Evolutionary conservation across 2,329 filamentous ascomycete species (phyloP).

Genomic region (Colletotrichum higginsianum): DNA sequence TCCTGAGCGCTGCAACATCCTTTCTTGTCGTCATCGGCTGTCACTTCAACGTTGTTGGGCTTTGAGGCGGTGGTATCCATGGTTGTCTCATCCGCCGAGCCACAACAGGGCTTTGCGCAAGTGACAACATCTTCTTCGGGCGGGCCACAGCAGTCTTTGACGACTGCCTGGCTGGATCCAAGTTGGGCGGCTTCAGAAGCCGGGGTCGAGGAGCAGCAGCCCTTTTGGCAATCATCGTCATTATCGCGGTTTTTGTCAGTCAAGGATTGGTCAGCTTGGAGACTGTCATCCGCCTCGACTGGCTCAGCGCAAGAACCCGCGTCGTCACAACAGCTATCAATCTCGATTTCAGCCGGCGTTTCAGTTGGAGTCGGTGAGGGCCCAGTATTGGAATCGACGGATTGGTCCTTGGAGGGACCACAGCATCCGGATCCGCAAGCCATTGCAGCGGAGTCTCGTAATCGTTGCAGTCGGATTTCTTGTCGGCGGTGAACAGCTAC

Average conservation of each 20-base stretch:
- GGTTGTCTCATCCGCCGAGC: not conserved
- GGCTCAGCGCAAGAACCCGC: not conserved
- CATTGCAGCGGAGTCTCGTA: not conserved
- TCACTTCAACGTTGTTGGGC: not conserved
- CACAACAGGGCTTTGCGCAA: not conserved
- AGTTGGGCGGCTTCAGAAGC: not conserved
- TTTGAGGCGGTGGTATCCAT: too few species aligned
- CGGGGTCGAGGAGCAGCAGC: conserved; percentile 4
- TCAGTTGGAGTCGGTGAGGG: not conserved
- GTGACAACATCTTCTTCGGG: not conserved
- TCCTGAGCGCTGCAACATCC: not conserved
- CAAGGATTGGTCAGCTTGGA: not conserved
- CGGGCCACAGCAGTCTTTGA: not conserved
- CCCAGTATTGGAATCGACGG: not conserved
- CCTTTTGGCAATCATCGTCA: conserved; percentile 1
- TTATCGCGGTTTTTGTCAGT: too few species aligned
- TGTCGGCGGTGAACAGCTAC: not conserved
- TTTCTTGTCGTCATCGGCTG: not conserved
- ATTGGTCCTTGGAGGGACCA: conserved; percentile 5
- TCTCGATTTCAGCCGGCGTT: not conserved
- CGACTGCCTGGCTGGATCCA: not conserved
- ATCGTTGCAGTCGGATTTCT: too few species aligned
- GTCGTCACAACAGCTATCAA: not conserved
- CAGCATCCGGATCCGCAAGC: conserved; percentile 34
- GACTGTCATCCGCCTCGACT: not conserved